Conservation (phyloP, 2,329 filamentous ascomycete genomes). For the Penicillium sp. region DNA sequence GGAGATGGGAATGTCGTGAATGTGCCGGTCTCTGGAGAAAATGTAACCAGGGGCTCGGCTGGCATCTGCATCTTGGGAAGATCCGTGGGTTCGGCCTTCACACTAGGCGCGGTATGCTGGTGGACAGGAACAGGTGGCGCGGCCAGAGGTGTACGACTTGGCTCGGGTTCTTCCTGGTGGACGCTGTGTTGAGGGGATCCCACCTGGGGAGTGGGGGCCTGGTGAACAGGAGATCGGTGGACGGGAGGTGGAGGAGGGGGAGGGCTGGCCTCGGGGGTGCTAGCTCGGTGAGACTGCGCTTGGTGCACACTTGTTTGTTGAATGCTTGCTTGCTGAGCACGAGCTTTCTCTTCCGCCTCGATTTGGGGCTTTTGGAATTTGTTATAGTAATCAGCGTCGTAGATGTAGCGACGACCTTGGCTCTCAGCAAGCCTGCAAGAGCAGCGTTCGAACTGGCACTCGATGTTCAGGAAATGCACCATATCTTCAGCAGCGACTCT, state of each 20-base stretch:
- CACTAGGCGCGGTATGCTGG: not conserved
- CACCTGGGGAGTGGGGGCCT: not conserved
- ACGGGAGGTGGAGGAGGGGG: conserved; percentile 1
- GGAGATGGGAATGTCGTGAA: conserved; percentile 43
- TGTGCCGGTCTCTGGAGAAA: conserved; percentile 46
- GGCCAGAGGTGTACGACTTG: conserved; percentile 19
- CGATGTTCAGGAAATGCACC: conserved; percentile 51
- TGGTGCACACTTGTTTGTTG: not conserved
- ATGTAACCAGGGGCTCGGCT: conserved; percentile 40
- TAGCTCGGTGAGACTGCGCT: not conserved
- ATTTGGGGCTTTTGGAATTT: conserved; percentile 22
- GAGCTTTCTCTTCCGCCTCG: conserved; percentile 13
- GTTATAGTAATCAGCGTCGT: conserved; percentile 37
- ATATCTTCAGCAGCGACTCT: conserved; percentile 56
- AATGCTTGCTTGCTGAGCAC: conserved; percentile 6
- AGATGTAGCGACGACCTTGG: conserved; percentile 39
- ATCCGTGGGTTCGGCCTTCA: conserved; percentile 21
- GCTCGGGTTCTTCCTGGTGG: conserved; percentile 8
- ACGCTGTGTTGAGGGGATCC: not conserved
- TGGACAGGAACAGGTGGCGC: conserved; percentile 17
- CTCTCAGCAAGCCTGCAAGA: conserved; percentile 48
- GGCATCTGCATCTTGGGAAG: conserved; percentile 23
- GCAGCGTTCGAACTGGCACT: conserved; percentile 50
- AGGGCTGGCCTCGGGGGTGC: conserved; percentile 2
- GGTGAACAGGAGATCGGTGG: conserved; percentile 3